Percentiles rank a stretch among this genome's conserved stretches.
Evolutionary conservation across 768 basidiomycete species (phyloP).

Genomic region (Fomitopsis pulvina): DNA sequence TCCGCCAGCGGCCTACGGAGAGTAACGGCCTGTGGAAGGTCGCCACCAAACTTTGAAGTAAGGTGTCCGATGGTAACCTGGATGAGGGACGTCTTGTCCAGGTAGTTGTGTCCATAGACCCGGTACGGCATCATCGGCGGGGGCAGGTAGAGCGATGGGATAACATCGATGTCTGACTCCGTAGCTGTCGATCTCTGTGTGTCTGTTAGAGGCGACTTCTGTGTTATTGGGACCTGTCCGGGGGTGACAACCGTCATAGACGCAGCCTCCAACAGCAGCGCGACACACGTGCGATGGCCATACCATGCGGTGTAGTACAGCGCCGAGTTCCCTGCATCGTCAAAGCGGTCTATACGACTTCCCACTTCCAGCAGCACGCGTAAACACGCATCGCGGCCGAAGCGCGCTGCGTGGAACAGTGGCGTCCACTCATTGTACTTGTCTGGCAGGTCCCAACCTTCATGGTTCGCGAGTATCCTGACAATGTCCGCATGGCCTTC

Average conservation of each 20-base stretch:
- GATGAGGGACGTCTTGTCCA: conserved; percentile 81
- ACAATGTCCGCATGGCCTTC: conserved; percentile 90
- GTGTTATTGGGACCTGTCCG: conserved; percentile 19
- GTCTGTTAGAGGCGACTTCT: conserved; percentile 16
- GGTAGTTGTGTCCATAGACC: conserved; percentile 94
- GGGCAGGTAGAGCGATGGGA: conserved; percentile 91
- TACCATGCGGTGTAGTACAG: conserved; percentile 97
- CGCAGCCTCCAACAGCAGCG: conserved; percentile 44
- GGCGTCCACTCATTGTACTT: conserved; percentile 99
- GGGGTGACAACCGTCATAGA: conserved; percentile 15
- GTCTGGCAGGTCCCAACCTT: conserved; percentile 83
- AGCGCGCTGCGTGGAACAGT: conserved; percentile 88
- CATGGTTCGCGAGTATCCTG: conserved; percentile 60
- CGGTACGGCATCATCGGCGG: conserved; percentile 98
- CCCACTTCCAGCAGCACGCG: conserved; percentile 75
- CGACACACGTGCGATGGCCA: conserved; percentile 69
- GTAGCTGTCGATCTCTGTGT: conserved; percentile 22
- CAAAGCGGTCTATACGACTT: conserved; percentile 63
- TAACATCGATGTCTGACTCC: conserved; percentile 80
- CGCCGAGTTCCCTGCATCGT: conserved; percentile 81
- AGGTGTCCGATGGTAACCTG: conserved; percentile 77
- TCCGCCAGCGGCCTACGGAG: conserved; percentile 72
- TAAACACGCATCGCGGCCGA: conserved; percentile 73
- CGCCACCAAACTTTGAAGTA: conserved; percentile 36
- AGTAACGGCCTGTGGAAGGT: conserved; percentile 44